These are phyloP conservation scores for Houttuynia cordata DNA, from an alignment of 164 flowering plant species.

Conservation along the genomic window DNA sequence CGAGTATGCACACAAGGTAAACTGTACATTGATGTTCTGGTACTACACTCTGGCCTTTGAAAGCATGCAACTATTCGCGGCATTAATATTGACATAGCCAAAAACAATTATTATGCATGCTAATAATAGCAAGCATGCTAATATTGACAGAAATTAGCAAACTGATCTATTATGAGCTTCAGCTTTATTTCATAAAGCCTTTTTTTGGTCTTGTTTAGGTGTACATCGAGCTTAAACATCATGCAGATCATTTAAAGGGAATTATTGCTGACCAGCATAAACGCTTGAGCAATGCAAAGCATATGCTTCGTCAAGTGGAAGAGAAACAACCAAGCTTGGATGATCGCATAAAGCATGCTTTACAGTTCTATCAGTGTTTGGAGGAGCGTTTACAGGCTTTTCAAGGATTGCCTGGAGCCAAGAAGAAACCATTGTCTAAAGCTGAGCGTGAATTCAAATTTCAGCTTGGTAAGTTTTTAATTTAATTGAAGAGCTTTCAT, in stretches of 20 bases:
- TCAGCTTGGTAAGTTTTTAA: constrained; percentile 48
- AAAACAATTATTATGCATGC: background rate
- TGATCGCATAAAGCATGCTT: constrained; percentile 38
- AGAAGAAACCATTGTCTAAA: constrained; percentile 59
- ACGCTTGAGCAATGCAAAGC: constrained; percentile 43
- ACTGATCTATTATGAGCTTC: background rate
- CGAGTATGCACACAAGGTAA: constrained; percentile 91
- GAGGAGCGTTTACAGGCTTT: constrained; percentile 51
- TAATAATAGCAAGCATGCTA: too few relatives aligned
- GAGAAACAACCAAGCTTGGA: constrained; percentile 49
- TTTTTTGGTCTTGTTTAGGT: constrained; percentile 33
- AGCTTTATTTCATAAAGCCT: background rate
- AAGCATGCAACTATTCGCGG: too few relatives aligned
- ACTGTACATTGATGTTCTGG: background rate
- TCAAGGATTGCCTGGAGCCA: constrained; percentile 52
- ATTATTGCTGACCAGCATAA: constrained; percentile 53
- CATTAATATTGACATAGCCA: background rate
- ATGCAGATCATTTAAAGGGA: constrained; percentile 58
- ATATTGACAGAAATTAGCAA: background rate
- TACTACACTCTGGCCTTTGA: too few relatives aligned
- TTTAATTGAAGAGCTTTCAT: background rate
- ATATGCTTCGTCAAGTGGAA: constrained; percentile 49
- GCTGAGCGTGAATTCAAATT: constrained; percentile 81
- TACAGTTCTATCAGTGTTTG: constrained; percentile 26
- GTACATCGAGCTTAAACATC: constrained; percentile 75